Percentiles rank a stretch among this genome's conserved stretches.
phyloP scores from a whole-genome alignment of 257 asterid species.

The Jacaranda mimosifolia region DNA sequence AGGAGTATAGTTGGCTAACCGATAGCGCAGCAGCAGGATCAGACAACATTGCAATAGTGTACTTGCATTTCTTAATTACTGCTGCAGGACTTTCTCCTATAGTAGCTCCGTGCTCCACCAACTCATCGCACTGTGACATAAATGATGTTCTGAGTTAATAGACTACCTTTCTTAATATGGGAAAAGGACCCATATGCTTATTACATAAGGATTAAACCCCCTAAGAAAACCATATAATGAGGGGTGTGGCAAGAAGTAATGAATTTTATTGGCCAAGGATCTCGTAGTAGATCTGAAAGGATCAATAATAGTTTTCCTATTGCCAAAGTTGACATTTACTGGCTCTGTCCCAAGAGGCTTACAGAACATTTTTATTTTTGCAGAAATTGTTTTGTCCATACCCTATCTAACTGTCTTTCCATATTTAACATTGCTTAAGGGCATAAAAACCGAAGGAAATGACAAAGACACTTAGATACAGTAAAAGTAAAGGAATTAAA shows the following conservation, averaged over 20 bases:
- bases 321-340: too few relatives aligned
- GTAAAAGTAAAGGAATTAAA: background rate
- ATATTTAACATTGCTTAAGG: background rate
- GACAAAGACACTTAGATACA: background rate
- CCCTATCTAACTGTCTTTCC: background rate
- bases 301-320: too few relatives aligned
- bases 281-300: too few relatives aligned
- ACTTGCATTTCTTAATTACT: conserved; percentile 92
- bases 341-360: background rate
- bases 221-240: too few relatives aligned
- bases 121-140: conserved; percentile 83
- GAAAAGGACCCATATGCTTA: too few relatives aligned
- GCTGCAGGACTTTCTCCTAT: conserved; percentile 88
- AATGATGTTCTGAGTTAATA: conserved; percentile 1
- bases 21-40: conserved; percentile 97
- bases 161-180: background rate
- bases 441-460: background rate
- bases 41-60: conserved; percentile 91
- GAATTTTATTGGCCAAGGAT: too few relatives aligned
- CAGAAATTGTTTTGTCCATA: background rate
- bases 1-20: conserved; percentile 53
- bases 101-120: conserved; percentile 90
- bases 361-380: background rate
- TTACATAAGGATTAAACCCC: too few relatives aligned
- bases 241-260: too few relatives aligned